Evolutionary conservation across 2,329 filamentous ascomycete species (phyloP).

Genomic region (Claviceps sp.): DNA sequence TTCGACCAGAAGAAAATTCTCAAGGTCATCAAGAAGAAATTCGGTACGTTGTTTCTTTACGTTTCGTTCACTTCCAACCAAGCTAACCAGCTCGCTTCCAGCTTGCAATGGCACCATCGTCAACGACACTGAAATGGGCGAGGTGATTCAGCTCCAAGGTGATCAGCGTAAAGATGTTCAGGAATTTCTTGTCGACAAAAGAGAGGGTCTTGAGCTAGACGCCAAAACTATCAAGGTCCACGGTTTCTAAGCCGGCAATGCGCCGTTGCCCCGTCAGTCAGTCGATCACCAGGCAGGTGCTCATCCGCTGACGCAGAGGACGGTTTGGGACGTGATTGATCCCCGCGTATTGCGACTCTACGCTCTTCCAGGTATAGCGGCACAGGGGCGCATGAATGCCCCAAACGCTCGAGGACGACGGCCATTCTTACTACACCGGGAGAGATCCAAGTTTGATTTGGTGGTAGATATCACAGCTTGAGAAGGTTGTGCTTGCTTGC

Average conservation of each 20-base stretch:
- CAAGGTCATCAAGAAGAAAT: slow-evolving; percentile 99
- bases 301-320: slow-evolving; percentile 19
- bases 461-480: background rate
- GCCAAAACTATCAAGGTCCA: slow-evolving; percentile 91
- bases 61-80: background rate
- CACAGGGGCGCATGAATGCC: slow-evolving; percentile 20
- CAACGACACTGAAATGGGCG: slow-evolving; percentile 88
- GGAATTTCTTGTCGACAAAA: slow-evolving; percentile 93
- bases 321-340: slow-evolving; percentile 15
- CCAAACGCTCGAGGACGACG: slow-evolving; percentile 12
- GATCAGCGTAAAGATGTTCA: slow-evolving; percentile 98
- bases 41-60: slow-evolving; percentile 45
- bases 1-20: slow-evolving; percentile 99
- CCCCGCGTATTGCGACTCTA: slow-evolving; percentile 14
- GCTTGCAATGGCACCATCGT: slow-evolving; percentile 99
- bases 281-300: slow-evolving; percentile 12
- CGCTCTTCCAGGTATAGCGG: slow-evolving; percentile 11
- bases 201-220: slow-evolving; percentile 86
- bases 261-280: slow-evolving; percentile 25
- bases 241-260: slow-evolving; percentile 33
- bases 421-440: slow-evolving; percentile 15
- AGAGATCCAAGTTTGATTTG: slow-evolving; percentile 12
- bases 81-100: slow-evolving; percentile 18
- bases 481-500: slow-evolving; percentile 1
- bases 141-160: slow-evolving; percentile 98